These are phyloP conservation scores for Colletotrichum tropicale DNA, from an alignment of 2,329 filamentous ascomycete species.

Conservation along the genomic window DNA sequence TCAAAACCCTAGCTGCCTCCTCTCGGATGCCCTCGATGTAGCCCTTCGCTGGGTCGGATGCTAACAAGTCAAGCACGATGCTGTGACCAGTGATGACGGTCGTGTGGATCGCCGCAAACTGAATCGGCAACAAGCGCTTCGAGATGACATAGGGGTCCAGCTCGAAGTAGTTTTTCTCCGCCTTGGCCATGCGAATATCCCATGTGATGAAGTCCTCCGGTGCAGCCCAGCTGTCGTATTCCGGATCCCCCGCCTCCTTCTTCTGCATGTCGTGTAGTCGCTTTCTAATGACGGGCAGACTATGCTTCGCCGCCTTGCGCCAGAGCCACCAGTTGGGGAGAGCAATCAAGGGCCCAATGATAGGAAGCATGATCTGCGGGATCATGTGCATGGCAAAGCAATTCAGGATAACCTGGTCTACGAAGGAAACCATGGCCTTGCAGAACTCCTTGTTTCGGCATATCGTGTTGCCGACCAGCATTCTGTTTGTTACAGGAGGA, in stretches of 20 bases:
- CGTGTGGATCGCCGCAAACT: conserved; percentile 65
- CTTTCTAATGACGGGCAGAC: conserved; percentile 52
- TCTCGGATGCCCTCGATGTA: conserved; percentile 45
- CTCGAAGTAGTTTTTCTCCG: conserved; percentile 46
- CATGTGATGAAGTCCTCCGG: conserved; percentile 64
- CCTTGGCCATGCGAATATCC: conserved; percentile 55
- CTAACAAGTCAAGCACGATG: conserved; percentile 50
- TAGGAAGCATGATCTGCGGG: conserved; percentile 51
- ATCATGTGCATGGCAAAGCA: conserved; percentile 49
- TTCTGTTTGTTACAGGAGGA: conserved; percentile 45
- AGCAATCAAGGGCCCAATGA: conserved; percentile 50
- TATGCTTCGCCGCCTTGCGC: conserved; percentile 42
- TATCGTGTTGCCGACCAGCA: conserved; percentile 42
- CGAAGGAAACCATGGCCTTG: conserved; percentile 51
- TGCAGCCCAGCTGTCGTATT: conserved; percentile 43
- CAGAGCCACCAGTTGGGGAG: conserved; percentile 53
- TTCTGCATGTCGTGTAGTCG: conserved; percentile 51
- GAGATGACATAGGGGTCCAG: conserved; percentile 53
- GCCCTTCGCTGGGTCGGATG: conserved; percentile 35
- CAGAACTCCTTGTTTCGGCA: conserved; percentile 51
- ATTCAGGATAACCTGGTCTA: conserved; percentile 51
- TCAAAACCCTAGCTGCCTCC: conserved; percentile 40
- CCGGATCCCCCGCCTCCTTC: conserved; percentile 42
- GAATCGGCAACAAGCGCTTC: conserved; percentile 56
- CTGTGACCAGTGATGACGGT: conserved; percentile 56